Base-by-base conservation (phyloP, 768 basidiomycete species). In the Mycena metata region DNA sequence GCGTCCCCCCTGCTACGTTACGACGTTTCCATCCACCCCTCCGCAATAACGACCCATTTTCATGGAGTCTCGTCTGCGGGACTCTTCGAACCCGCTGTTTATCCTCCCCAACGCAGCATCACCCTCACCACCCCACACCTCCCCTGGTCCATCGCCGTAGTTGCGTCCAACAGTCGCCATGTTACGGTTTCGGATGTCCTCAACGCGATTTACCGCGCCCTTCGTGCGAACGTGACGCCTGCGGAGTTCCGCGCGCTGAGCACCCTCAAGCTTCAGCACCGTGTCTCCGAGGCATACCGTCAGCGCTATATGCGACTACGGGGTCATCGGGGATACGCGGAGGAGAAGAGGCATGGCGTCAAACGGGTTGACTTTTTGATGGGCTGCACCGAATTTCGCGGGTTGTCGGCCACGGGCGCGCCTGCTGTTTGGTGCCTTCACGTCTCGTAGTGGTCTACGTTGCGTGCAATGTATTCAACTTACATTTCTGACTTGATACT, bases 321-420 rank as follows among this genome's bases (percentile, higher is more conserved):
- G 0, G 71, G 76, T 2, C 64, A 72, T 2, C 73, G 69, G 55
- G 72, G 61, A 0, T 76, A 74, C 21, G 76, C 64, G n/a, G 75
- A 76, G 35, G 80, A 82, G 72, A 72, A 76, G 68, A 71, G 63
- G 2, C 79, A 77, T 69, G 79, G 78, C 0, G 70, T 83, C n/a
- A 82, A 79, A 67, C 75, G 83, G 49, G 80, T 83, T 0, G 83
- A 83, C 74, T 83, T 83, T 64, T 71, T 83, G 55, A 72, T 75
- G 45, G 77, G 75, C 35, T 51, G 47, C 36, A 57, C 63, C 11
- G 47, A 47, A 7, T 64, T 64, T 36, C 54, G 36, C 5, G 63
- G 63, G 19, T 10, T 64, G 35, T 56, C 54, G 23, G 6, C 63
- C 12, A 45, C 61, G 3, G 15, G 36, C 15, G 23, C n/a, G 9